Evolutionary conservation across 2,329 filamentous ascomycete genomes (phyloP).

Genomic region (Ascocoryne sarcoides): DNA sequence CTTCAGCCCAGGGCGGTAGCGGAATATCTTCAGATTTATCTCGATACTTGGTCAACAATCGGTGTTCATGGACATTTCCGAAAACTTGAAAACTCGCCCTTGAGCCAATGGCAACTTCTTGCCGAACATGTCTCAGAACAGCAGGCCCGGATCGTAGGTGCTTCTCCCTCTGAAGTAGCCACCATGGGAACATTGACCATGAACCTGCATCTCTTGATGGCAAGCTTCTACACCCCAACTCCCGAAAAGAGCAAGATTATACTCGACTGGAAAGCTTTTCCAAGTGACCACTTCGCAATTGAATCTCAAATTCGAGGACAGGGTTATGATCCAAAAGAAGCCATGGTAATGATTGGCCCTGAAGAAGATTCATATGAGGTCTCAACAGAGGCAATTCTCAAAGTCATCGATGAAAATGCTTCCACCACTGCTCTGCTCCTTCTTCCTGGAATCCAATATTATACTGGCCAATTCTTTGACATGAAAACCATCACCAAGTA

Average conservation of each 20-base stretch:
- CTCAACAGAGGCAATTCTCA: constrained; percentile 61
- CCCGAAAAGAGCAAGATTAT: constrained; percentile 56
- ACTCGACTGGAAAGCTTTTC: constrained; percentile 75
- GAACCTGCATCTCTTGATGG: constrained; percentile 61
- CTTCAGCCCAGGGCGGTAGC: constrained; percentile 66
- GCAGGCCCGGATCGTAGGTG: constrained; percentile 68
- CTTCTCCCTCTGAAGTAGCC: constrained; percentile 63
- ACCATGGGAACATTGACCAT: constrained; percentile 80
- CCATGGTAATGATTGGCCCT: constrained; percentile 68
- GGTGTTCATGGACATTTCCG: constrained; percentile 80
- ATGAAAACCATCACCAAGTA: constrained; percentile 70
- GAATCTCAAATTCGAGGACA: constrained; percentile 73
- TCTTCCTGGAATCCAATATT: constrained; percentile 84
- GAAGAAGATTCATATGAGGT: constrained; percentile 49
- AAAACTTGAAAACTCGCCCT: constrained; percentile 54
- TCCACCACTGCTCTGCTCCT: constrained; percentile 66
- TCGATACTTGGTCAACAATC: constrained; percentile 76
- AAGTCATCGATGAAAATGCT: constrained; percentile 66
- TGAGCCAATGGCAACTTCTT: constrained; percentile 68
- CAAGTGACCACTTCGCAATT: constrained; percentile 79
- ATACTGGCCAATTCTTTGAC: constrained; percentile 82
- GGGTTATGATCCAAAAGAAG: constrained; percentile 50
- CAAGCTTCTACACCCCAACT: constrained; percentile 59
- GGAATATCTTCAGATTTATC: constrained; percentile 59
- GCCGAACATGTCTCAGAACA: constrained; percentile 64